A percentile compares a stretch with the other conserved stretches of the same genome.
Conservation (phyloP, 2,329 filamentous ascomycete species). For the Aspergillus terreus region DNA sequence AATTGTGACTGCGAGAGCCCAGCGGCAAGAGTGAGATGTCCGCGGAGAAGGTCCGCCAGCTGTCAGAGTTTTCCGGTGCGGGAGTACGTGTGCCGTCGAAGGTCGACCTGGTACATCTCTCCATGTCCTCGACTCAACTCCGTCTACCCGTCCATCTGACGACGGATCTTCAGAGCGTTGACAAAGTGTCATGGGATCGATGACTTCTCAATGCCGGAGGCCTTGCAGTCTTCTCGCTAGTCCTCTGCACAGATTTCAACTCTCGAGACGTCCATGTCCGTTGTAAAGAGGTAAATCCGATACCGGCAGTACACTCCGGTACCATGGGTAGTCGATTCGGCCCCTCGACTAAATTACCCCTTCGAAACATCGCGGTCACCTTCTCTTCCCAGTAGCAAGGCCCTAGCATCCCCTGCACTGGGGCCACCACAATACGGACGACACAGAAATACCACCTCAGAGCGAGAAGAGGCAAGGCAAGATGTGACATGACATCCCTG, state of each 20-base stretch:
- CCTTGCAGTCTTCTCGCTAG: no score
- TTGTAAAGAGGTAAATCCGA: neutral
- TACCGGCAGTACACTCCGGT: neutral
- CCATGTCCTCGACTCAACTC: no score
- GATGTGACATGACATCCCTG: no score
- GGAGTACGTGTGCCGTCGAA: neutral
- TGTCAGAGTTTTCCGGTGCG: constrained; percentile 6
- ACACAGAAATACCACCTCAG: no score
- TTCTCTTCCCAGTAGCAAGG: neutral
- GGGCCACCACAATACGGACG: no score
- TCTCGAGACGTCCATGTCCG: neutral
- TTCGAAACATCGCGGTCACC: neutral
- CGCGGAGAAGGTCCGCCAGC: constrained; percentile 6
- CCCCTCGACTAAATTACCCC: neutral
- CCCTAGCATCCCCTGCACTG: no score
- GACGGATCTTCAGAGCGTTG: no score
- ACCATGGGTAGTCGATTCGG: neutral
- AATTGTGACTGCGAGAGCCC: neutral
- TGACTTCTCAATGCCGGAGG: no score
- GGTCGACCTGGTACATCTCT: no score
- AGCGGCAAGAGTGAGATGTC: constrained; percentile 2
- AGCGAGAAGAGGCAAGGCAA: no score
- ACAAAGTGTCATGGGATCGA: no score
- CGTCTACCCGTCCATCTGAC: no score
- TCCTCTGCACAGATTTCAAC: neutral